phyloP scores from a whole-genome alignment of 805 yeast species.

The Candida yuanshanica region DNA sequence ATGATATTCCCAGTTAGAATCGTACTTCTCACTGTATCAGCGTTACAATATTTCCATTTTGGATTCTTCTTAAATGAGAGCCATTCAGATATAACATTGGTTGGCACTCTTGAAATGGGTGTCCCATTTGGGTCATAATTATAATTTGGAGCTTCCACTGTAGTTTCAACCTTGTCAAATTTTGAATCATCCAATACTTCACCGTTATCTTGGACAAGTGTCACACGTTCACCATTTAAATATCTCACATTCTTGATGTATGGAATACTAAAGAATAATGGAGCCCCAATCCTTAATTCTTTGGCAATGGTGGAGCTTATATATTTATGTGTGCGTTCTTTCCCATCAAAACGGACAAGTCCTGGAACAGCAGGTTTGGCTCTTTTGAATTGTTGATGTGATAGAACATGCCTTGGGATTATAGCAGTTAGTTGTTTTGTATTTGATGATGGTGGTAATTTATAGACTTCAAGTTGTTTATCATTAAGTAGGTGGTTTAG shows the following conservation, averaged over 20 bases:
- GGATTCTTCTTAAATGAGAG: background rate
- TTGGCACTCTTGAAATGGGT: background rate
- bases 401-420: slow-evolving; percentile 16
- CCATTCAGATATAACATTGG: background rate
- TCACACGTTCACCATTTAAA: slow-evolving; percentile 3
- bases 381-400: slow-evolving; percentile 11
- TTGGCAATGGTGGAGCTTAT: slow-evolving; percentile 4
- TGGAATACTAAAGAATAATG: slow-evolving; percentile 15
- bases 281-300: slow-evolving; percentile 4
- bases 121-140: background rate
- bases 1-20: slow-evolving; percentile 4
- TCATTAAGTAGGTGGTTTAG: slow-evolving; percentile 7
- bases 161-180: background rate
- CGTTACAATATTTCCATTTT: background rate
- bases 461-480: background rate
- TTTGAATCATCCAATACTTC: slow-evolving; percentile 5
- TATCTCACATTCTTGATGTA: slow-evolving; percentile 5
- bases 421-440: slow-evolving; percentile 10
- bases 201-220: slow-evolving; percentile 2
- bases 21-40: slow-evolving; percentile 11
- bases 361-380: slow-evolving; percentile 6
- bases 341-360: slow-evolving; percentile 5
- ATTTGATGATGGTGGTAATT: background rate
- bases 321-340: slow-evolving; percentile 4
- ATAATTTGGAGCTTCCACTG: background rate